Percentiles rank a stretch among this genome's conserved stretches.
These are phyloP conservation scores for Anthracocystis setariae DNA, from an alignment of 1,284 basidiomycete species.

Conservation along the genomic window DNA sequence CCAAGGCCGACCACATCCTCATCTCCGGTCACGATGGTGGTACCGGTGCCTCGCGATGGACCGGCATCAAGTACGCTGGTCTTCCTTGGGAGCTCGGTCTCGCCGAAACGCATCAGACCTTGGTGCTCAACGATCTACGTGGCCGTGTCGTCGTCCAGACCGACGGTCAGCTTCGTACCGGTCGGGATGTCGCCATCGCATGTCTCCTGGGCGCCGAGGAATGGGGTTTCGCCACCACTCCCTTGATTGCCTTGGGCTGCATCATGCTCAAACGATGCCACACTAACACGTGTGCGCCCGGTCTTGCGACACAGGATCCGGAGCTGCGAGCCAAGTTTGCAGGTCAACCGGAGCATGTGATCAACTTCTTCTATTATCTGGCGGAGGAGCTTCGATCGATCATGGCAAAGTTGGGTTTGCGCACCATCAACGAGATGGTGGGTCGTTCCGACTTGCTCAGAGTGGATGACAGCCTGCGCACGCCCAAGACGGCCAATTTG, in stretches of 20 bases:
- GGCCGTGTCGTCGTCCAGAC: constrained; percentile 64
- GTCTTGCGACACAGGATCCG: constrained; percentile 64
- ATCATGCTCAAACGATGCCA: constrained; percentile 47
- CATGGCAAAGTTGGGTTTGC: constrained; percentile 64
- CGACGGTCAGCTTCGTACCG: constrained; percentile 62
- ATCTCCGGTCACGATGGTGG: constrained; percentile 66
- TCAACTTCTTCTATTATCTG: constrained; percentile 66
- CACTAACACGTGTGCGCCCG: constrained; percentile 59
- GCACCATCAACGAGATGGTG: constrained; percentile 66
- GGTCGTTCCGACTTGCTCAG: constrained; percentile 62
- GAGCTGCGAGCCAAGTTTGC: constrained; percentile 63
- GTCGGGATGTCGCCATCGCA: constrained; percentile 62
- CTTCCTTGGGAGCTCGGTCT: constrained; percentile 66
- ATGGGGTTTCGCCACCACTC: constrained; percentile 63
- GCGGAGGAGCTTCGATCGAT: constrained; percentile 62
- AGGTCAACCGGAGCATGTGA: constrained; percentile 62
- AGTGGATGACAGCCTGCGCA: constrained; percentile 56
- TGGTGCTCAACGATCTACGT: constrained; percentile 65
- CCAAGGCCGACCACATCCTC: constrained; percentile 65
- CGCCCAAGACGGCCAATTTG: constrained; percentile 59
- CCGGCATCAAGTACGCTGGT: constrained; percentile 65
- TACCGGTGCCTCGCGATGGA: constrained; percentile 66
- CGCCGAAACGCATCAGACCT: constrained; percentile 65
- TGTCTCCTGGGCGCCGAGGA: constrained; percentile 65
- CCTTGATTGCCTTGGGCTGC: constrained; percentile 64